These are phyloP conservation scores for Miamiensis avidus DNA, from an alignment of 169 alveolate species.

Conservation along the genomic window DNA sequence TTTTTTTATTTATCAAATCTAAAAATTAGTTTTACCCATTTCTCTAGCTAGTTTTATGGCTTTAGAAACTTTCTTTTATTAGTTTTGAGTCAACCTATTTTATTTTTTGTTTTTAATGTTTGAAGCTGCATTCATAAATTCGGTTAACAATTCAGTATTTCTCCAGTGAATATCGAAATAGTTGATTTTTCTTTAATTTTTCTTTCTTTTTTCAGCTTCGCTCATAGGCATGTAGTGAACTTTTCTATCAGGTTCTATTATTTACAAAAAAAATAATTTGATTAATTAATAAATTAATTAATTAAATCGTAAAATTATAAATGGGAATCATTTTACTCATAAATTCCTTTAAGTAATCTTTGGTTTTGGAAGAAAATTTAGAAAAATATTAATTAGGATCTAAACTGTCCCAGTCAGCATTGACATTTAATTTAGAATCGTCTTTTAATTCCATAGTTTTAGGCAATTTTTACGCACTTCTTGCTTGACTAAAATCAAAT, in stretches of 20 bases:
- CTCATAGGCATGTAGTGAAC: constrained; percentile 38
- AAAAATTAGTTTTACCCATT: constrained; percentile 31
- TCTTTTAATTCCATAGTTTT: not conserved
- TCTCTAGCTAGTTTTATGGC: constrained; percentile 53
- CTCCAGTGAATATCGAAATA: constrained; percentile 68
- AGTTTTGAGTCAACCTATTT: constrained; percentile 50
- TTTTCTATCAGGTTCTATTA: constrained; percentile 51
- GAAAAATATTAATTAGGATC: constrained; percentile 2
- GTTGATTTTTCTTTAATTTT: constrained; percentile 56
- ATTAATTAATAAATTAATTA: not conserved
- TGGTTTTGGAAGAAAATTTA: constrained; percentile 8
- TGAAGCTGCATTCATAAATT: constrained; percentile 66
- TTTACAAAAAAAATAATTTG: constrained; percentile 1
- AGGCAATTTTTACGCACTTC: constrained; percentile 28
- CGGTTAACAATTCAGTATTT: constrained; percentile 59
- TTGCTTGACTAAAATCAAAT: constrained; percentile 8
- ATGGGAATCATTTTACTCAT: constrained; percentile 16
- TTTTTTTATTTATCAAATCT: not conserved
- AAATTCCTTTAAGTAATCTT: constrained; percentile 32
- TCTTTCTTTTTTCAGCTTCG: constrained; percentile 33
- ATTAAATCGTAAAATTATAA: not conserved
- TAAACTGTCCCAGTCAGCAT: constrained; percentile 21
- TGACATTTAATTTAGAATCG: constrained; percentile 25
- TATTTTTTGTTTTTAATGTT: constrained; percentile 56
- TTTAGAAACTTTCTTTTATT: constrained; percentile 49